Base-by-base conservation (phyloP, 768 basidiomycete genomes). In the Gelatoporia subvermispora region DNA sequence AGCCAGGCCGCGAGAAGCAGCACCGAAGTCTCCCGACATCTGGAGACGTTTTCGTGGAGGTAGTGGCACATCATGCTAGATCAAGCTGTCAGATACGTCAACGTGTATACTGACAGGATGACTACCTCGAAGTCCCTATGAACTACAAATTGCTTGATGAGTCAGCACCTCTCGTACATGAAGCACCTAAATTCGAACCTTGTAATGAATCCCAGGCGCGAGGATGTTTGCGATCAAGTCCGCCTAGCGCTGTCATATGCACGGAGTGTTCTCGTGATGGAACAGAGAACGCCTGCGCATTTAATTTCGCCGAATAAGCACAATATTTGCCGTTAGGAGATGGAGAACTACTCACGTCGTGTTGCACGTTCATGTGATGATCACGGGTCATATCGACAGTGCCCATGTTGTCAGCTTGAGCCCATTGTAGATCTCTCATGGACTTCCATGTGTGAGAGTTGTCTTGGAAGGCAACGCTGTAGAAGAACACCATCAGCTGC, bases 11-110 rank as follows among this genome's bases (percentile, higher is more conserved):
- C 28, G 28, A 7, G 28, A 13, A 5, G 28, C 28, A 7, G 28
- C 28, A 31, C 13, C 13, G 28, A 31, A 31, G 28, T 31, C 28
- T 39, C 49, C 46, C 43, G 56, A 53, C 42, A 59, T 44, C 50
- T 60, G 59, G 23, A 57, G 58, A 46, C 60, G 61, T 54, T 63
- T 63, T 20, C 56, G 52, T 10, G 58, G 58, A 17, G 58, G 61
- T 34, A 62, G 47, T 34, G 57, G 50, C 47, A 57, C 45, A 43
- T 63, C 61, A 57, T 63, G 57, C 45, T 43, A 45, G 41, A 54
- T 40, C 37, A 21, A 41, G 35, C 11, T n/a, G 35, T 49, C 17
- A 34, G 10, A 36, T 22, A 39, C 31, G 46, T 43, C 39, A 50
- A 23, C 43, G 35, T 36, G 16, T 55, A 52, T 47, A 50, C 48